A percentile compares a stretch with the other conserved stretches of the same genome.
Conservation (phyloP, 2,329 filamentous ascomycete species). For the Paraconiothyrium sp. region DNA sequence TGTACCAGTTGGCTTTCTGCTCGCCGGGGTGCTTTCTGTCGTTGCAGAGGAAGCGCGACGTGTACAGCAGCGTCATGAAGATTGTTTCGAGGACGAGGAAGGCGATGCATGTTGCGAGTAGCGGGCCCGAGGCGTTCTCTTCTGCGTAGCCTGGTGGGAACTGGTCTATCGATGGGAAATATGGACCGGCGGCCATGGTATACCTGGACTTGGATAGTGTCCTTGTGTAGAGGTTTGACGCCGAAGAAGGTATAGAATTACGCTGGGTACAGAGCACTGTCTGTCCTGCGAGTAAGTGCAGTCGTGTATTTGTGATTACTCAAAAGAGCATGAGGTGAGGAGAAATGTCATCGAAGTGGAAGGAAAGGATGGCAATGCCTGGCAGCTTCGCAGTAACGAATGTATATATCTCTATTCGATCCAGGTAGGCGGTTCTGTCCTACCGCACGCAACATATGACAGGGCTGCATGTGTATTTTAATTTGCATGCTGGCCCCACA, state of each 20-base stretch:
- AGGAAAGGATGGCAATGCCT: not conserved
- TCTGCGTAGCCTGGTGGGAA: conserved; percentile 23
- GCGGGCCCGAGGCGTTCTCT: conserved; percentile 22
- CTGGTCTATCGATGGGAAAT: conserved; percentile 1
- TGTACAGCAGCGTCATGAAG: conserved; percentile 28
- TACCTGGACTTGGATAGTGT: not conserved
- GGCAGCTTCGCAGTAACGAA: not conserved
- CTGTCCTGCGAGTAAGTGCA: not conserved
- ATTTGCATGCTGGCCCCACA: not conserved
- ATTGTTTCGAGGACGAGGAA: conserved; percentile 31
- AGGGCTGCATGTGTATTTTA: conserved; percentile 2
- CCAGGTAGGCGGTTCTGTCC: not conserved
- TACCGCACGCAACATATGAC: not conserved
- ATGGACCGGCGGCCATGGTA: not conserved
- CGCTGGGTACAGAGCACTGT: not conserved
- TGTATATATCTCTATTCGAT: not conserved
- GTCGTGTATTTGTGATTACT: not conserved
- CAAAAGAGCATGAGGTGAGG: not conserved
- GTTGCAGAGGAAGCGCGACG: conserved; percentile 24
- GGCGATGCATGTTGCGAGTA: conserved; percentile 26
- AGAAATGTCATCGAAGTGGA: not conserved
- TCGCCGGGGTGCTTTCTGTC: conserved; percentile 8
- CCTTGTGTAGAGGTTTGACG: not conserved
- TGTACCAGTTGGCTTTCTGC: conserved; percentile 24
- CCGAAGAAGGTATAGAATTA: too few relatives aligned